Evolutionary conservation across 192 early-diverging fungal species (phyloP).

Genomic region (Linnemannia elongata): DNA sequence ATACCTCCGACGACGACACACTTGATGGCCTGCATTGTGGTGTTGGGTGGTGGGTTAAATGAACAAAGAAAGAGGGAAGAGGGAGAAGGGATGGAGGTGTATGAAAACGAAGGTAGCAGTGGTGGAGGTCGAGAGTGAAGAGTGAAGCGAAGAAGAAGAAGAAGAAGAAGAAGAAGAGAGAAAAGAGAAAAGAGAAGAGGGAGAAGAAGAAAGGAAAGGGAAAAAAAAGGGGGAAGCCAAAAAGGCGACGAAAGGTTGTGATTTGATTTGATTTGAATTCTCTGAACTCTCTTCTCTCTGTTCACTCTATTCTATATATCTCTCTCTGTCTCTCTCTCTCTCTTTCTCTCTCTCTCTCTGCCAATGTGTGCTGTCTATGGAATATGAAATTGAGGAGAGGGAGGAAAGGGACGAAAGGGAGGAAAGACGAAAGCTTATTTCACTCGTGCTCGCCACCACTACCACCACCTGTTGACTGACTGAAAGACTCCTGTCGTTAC

Average conservation of each 20-base stretch:
- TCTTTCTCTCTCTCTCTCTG: no score
- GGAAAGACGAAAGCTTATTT: no score
- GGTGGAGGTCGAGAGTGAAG: not conserved
- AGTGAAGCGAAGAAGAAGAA: not conserved
- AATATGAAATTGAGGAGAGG: no score
- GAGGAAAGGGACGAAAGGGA: no score
- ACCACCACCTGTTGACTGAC: no score
- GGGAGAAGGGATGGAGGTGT: not conserved
- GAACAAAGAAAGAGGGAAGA: not conserved
- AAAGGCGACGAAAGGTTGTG: not conserved
- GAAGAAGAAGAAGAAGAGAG: not conserved
- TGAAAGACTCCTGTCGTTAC: no score
- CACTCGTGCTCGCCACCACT: no score
- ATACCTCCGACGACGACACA: constrained; percentile 87
- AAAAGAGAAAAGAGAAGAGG: not conserved
- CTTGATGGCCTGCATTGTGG: constrained; percentile 89
- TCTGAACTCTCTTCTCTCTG: no score
- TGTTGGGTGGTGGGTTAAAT: not conserved
- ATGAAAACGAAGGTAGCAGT: not conserved
- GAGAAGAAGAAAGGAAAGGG: not conserved
- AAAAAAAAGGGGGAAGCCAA: constrained; percentile 8
- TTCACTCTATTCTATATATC: no score
- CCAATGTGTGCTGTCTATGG: no score
- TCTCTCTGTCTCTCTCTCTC: no score
- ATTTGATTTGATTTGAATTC: no score